Conservation (phyloP, 176 grass and related monocot genomes). For the Lolium multiflorum region DNA sequence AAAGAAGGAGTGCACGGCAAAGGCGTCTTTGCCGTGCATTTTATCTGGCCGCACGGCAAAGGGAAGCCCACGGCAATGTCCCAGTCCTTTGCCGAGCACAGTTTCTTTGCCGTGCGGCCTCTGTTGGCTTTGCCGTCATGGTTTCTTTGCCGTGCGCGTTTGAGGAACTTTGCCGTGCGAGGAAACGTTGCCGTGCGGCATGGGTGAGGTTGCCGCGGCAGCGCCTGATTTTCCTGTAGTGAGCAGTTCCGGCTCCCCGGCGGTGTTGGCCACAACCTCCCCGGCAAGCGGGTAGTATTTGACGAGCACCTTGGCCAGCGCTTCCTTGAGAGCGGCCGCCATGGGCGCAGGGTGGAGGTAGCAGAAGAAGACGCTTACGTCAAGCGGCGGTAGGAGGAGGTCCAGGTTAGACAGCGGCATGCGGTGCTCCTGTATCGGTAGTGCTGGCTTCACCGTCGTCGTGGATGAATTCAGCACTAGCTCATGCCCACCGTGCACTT, state of each 20-base stretch:
- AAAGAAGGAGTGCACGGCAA: too few species aligned
- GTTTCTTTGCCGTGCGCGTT: too few species aligned
- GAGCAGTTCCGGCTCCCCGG: conserved; percentile 73
- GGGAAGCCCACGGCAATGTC: too few species aligned
- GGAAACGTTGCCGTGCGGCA: too few species aligned
- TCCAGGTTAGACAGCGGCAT: conserved; percentile 74
- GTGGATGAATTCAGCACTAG: neutral
- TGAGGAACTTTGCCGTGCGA: too few species aligned
- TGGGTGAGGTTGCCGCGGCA: too few species aligned
- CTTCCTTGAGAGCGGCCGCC: conserved; percentile 47
- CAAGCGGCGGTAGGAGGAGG: conserved; percentile 66
- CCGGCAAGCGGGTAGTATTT: conserved; percentile 71
- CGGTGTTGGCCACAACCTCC: conserved; percentile 53
- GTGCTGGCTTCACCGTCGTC: conserved; percentile 48
- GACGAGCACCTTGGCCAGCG: conserved; percentile 58
- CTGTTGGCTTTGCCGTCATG: too few species aligned
- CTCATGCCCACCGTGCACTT: neutral
- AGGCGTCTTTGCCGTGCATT: too few species aligned
- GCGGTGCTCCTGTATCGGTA: conserved; percentile 50
- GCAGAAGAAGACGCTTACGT: conserved; percentile 76
- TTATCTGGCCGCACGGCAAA: too few species aligned
- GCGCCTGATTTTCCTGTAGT: too few species aligned
- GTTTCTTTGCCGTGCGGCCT: too few species aligned
- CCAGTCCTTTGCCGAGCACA: too few species aligned
- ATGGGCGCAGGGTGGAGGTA: conserved; percentile 47